Base-by-base conservation (phyloP, 257 asterid species). In the Plantago elongata region DNA sequence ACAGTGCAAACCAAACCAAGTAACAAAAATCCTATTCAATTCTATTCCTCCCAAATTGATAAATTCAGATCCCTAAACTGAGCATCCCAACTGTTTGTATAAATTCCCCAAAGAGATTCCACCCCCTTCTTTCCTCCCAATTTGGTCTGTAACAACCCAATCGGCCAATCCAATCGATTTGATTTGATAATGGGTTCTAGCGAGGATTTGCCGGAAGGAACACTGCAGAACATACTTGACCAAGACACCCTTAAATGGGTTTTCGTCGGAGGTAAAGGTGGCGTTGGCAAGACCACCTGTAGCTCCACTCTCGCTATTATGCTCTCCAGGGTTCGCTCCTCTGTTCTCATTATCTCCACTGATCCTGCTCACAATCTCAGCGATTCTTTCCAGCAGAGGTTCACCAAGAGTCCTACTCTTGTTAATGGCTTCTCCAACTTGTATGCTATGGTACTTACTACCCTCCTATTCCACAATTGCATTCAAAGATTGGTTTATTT, bases 361-460 rank as follows among this genome's bases (percentile, higher is more conserved):
- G 98, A 91, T 70, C 98, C 98, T 10, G 98, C 98, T 3, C 98
- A 91, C 73, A 91, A 88, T 78, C 94, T 91, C 29, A 88, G 98
- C 76, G 98, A 91, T 69, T 96, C 96, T 34, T 91, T 92, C 54
- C 99, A 92, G 70, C 99, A 92, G 67, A 79, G 71, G 70, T 86
- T 92, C 76, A 89, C 97, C 66, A 92, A 89, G 83, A 58, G 74
- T 60, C 99, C 97, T n/a, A 81, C 90, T 40, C 95, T 92, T 29
- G 95, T 92, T 65, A 84, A 79, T 76, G 97, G 99, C 63, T 92
- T 89, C 85, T 57, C 87, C 70, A 92, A 92, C 74, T 80, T 92
- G 80, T 92, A 83, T 75, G 99, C 99, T 45, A 92, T 92, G 99
- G 99, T 92, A 84, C 60, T 22, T 3, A 51, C 9, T 4, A 34